Conservation (phyloP, 495 filamentous ascomycete genomes). For the Staphylotrichum longicolle region DNA sequence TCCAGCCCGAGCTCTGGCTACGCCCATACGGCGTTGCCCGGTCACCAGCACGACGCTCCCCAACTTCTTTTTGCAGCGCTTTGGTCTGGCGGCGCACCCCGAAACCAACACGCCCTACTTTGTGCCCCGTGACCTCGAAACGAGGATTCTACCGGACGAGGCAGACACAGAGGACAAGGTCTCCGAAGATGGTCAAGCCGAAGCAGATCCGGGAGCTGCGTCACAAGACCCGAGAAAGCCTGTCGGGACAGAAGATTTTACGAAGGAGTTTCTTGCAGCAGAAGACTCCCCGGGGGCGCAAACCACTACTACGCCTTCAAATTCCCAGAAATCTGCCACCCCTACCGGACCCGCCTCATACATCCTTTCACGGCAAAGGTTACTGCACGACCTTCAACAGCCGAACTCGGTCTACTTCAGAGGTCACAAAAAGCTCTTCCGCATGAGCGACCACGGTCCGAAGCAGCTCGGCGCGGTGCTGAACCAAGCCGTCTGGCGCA, state of each 20-base stretch:
- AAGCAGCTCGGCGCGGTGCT: constrained; percentile 10
- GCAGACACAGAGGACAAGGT: too few species aligned
- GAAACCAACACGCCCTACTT: constrained; percentile 55
- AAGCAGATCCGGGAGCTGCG: neutral
- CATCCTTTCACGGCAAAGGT: constrained; percentile 15
- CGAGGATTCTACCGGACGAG: constrained; percentile 19
- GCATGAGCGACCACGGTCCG: constrained; percentile 11
- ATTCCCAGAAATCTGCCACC: too few species aligned
- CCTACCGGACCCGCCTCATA: neutral
- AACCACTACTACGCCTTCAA: too few species aligned
- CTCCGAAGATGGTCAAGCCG: neutral
- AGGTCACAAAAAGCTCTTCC: constrained; percentile 11
- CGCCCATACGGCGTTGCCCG: constrained; percentile 59
- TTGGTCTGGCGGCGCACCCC: constrained; percentile 57
- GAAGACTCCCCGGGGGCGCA: too few species aligned
- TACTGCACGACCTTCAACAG: constrained; percentile 16
- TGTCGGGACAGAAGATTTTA: neutral
- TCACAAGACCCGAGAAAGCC: neutral
- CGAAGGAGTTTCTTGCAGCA: too few species aligned
- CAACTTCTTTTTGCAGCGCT: constrained; percentile 60
- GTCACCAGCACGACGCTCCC: constrained; percentile 59
- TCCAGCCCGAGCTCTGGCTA: constrained; percentile 61
- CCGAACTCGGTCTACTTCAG: constrained; percentile 3
- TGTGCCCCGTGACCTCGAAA: constrained; percentile 52
- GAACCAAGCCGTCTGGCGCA: constrained; percentile 52